Evolutionary conservation across 805 yeast species (phyloP), one percentile per base, ranked within the genome.

Genomic region (Pichia gijzeniarum): DNA sequence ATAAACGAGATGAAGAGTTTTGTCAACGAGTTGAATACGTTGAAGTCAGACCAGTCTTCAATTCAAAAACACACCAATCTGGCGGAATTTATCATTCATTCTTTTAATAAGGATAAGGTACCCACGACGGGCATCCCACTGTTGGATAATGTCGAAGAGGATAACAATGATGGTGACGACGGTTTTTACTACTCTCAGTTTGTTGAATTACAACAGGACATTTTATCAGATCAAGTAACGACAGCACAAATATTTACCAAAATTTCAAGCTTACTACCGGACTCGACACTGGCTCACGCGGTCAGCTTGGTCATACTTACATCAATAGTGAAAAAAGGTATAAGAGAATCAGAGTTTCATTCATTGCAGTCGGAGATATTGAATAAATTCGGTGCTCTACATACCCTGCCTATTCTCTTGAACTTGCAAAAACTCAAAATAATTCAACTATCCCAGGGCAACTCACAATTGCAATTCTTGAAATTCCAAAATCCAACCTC

Each of bases 41-140:
- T 91, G 40, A 90, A 88, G 47, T 66, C 71, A 8, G 72, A 77
- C 40, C 95, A 89, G 61, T 79, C 74, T 34, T 68, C 77, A 53
- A 73, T 93, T 25, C 77, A 83, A 50, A 74, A 77, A 46, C 95
- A 87, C 59, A 86, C 96, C 0, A 65, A 64, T 4, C 62, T 89
- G n/a, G 84, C 91, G 9, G 93, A 87, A 54, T 67, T 67, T 28
- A 70, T 86, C 1, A 63, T 66, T 32, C 76, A 80, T 16, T 69
- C 69, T 35, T 60, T 55, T 27, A 38, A 38, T 4, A 17, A 21
- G 3, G 50, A 48, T 17, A 53, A 54, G 18, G 48, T 55, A 10
- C 48, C 38, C 7, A 47, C 39, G 7, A 58, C 54, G n/a, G 53
- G 48, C 2, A 44, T 57, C 2, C 53, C 55, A 2, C 53, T 51